Percentiles rank a stretch among this genome's conserved stretches.
phyloP scores from a whole-genome alignment of 306 rosid species.

The Potentilla sterilis region DNA sequence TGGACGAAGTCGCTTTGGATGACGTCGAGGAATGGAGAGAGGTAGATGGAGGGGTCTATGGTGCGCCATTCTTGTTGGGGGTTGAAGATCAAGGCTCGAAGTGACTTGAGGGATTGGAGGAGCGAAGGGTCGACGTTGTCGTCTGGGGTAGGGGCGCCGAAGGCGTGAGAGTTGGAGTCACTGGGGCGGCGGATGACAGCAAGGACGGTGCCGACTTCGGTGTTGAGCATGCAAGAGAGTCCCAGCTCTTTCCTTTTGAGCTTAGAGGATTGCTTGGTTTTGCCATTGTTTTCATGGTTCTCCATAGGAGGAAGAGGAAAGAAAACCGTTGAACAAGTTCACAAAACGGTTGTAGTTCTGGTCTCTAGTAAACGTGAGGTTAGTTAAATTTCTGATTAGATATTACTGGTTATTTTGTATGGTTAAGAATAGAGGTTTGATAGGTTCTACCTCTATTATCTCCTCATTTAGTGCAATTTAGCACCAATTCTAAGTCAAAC shows the following conservation, averaged over 20 bases:
- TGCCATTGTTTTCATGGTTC: conserved; percentile 9
- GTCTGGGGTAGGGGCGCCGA: conserved; percentile 25
- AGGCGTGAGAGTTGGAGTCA: conserved; percentile 31
- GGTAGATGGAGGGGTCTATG: conserved; percentile 69
- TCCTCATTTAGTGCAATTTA: conserved; percentile 13
- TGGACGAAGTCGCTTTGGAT: conserved; percentile 74
- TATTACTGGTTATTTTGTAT: conserved; percentile 13
- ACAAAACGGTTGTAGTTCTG: conserved; percentile 24
- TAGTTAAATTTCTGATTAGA: not conserved
- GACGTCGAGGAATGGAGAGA: conserved; percentile 73
- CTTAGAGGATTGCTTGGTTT: not conserved
- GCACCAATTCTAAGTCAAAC: not conserved
- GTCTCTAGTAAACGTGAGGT: conserved; percentile 10
- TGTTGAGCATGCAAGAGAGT: conserved; percentile 83
- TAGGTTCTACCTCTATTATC: conserved; percentile 22
- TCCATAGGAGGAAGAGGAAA: conserved; percentile 11
- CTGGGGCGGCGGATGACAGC: conserved; percentile 68
- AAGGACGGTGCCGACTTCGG: conserved; percentile 78
- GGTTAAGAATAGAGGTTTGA: conserved; percentile 22
- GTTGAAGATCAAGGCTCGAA: conserved; percentile 68
- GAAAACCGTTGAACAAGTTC: not conserved
- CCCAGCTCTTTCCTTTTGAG: conserved; percentile 54
- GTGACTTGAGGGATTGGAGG: conserved; percentile 63
- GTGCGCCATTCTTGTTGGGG: conserved; percentile 76
- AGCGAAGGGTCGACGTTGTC: conserved; percentile 49